Evolutionary conservation across 768 basidiomycete genomes (phyloP).

Genomic region (Asterophora lycoperdoides): DNA sequence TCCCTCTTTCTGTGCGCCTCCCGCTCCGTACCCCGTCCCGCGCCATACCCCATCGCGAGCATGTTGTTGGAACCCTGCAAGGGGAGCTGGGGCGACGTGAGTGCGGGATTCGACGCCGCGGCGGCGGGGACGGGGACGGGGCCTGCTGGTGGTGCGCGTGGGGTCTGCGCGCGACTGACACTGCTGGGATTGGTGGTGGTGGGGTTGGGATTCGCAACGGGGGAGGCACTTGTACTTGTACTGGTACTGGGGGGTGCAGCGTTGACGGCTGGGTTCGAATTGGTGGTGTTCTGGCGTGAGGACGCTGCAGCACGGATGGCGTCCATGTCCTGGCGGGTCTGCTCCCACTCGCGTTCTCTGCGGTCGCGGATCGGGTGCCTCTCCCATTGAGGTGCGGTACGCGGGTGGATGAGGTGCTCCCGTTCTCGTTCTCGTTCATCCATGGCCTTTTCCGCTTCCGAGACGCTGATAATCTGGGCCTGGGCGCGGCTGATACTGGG

Average conservation of each 20-base stretch:
- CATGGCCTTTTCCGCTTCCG: not conserved
- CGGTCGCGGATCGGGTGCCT: slow-evolving; percentile 16
- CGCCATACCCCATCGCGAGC: too few species aligned
- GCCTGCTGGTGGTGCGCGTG: slow-evolving; percentile 1
- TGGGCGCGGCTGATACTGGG: too few species aligned
- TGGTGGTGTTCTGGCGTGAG: slow-evolving; percentile 7
- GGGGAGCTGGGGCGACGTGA: not conserved
- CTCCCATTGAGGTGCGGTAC: slow-evolving; percentile 2
- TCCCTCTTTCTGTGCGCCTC: slow-evolving; percentile 13
- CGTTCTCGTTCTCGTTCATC: not conserved
- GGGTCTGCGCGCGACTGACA: slow-evolving; percentile 10
- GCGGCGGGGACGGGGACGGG: too few species aligned
- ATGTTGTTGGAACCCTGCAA: too few species aligned
- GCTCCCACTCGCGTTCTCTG: slow-evolving; percentile 26
- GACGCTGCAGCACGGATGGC: slow-evolving; percentile 18
- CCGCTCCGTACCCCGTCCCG: slow-evolving; percentile 14
- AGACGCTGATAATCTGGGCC: too few species aligned
- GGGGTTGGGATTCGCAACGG: too few species aligned
- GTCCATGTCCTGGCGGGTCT: slow-evolving; percentile 21
- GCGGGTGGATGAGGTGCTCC: not conserved
- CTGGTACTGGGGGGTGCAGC: too few species aligned
- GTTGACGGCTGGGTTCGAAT: not conserved
- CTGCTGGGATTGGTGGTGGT: not conserved
- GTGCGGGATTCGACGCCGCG: slow-evolving; percentile 8
- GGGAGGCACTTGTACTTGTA: too few species aligned